These are phyloP conservation scores for Alternaria angustiovoidea DNA, from an alignment of 2,329 filamentous ascomycete species.

Conservation along the genomic window DNA sequence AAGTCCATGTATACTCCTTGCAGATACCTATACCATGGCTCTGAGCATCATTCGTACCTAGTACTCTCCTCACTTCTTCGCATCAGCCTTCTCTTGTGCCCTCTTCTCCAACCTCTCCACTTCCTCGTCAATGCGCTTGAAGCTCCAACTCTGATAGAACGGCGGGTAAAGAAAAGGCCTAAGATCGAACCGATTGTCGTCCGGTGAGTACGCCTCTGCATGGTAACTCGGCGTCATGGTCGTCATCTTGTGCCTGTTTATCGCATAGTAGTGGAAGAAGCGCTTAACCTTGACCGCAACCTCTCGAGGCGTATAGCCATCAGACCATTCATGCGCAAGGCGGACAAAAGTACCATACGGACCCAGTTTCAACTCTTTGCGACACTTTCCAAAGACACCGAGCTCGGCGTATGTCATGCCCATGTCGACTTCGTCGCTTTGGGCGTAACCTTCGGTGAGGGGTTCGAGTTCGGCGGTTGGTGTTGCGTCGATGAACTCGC, in stretches of 20 bases:
- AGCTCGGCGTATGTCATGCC: constrained; percentile 61
- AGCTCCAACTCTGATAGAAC: constrained; percentile 46
- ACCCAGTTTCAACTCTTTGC: constrained; percentile 62
- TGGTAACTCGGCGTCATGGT: constrained; percentile 41
- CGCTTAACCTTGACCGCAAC: constrained; percentile 57
- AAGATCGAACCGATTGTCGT: constrained; percentile 67
- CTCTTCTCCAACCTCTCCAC: constrained; percentile 41
- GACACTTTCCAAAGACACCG: constrained; percentile 59
- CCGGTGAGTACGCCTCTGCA: constrained; percentile 60
- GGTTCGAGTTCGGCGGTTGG: constrained; percentile 66
- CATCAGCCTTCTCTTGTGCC: constrained; percentile 9
- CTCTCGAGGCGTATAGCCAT: constrained; percentile 49
- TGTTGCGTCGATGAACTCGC: constrained; percentile 66
- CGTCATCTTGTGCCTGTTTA: constrained; percentile 37
- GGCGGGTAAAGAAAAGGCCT: constrained; percentile 54
- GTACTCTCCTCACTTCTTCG: not conserved
- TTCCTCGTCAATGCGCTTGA: constrained; percentile 50
- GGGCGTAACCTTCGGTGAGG: constrained; percentile 62
- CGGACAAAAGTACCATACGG: constrained; percentile 62
- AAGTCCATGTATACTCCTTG: not conserved
- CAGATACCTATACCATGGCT: not conserved
- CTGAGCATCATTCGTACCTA: not conserved
- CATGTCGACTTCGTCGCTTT: constrained; percentile 65
- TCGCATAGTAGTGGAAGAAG: constrained; percentile 48
- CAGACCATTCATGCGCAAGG: constrained; percentile 61